Percentiles rank a stretch among this genome's conserved stretches.
Evolutionary conservation across 2,329 filamentous ascomycete species (phyloP).

Genomic region (Claviceps sorghi): DNA sequence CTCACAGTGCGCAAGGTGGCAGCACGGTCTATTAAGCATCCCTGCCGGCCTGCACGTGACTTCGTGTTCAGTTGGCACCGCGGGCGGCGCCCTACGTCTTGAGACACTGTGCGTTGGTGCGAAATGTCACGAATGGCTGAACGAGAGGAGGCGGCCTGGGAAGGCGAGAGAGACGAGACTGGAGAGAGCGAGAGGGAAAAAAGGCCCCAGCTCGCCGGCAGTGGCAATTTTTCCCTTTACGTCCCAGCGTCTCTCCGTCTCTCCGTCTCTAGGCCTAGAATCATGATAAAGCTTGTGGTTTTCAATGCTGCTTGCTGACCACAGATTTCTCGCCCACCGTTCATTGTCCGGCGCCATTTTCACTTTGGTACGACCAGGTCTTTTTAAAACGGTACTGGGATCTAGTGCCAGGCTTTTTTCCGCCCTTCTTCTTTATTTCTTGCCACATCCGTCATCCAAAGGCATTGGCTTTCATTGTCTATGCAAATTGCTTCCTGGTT

Average conservation of each 20-base stretch:
- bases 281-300: background rate
- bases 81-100: slow-evolving; percentile 6
- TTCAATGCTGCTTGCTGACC: background rate
- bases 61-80: slow-evolving; percentile 19
- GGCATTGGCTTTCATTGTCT: background rate
- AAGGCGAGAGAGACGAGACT: background rate
- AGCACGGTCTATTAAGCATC: slow-evolving; percentile 6
- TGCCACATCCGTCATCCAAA: no score
- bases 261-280: background rate
- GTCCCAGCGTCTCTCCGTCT: background rate
- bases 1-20: background rate
- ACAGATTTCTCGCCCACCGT: background rate
- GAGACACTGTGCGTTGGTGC: slow-evolving; percentile 18
- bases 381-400: no score
- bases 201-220: slow-evolving; percentile 8
- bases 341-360: no score
- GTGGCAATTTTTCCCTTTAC: slow-evolving; percentile 14
- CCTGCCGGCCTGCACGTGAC: slow-evolving; percentile 14
- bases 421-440: no score
- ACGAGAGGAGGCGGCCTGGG: background rate
- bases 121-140: slow-evolving; percentile 6
- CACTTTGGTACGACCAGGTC: no score
- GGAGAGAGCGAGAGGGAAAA: background rate
- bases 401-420: no score
- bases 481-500: background rate